Evolutionary conservation across 208 protist genomes (phyloP).

Genomic region (Trypanosoma boissoni): DNA sequence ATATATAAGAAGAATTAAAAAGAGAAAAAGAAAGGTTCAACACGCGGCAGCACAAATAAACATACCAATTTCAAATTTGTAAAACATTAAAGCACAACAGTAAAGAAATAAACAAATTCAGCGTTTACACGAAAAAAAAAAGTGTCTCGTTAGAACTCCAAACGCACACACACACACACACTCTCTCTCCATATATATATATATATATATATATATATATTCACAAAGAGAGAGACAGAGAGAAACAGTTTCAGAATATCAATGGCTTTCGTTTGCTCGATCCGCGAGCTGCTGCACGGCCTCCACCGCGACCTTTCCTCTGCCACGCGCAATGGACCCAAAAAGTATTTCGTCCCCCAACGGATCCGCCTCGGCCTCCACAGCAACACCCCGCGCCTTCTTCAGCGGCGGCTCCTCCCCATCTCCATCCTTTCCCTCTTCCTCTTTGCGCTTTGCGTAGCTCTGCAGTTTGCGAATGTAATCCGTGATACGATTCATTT

Average conservation of each 20-base stretch:
- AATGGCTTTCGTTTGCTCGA: too few relatives aligned
- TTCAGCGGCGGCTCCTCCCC: not conserved
- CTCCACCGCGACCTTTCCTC: conserved; percentile 6
- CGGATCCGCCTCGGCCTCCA: conserved; percentile 9
- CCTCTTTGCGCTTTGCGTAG: too few relatives aligned
- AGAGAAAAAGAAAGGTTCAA: too few relatives aligned
- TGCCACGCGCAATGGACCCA: conserved; percentile 4
- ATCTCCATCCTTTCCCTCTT: not conserved
- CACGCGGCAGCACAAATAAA: too few relatives aligned
- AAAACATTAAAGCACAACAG: too few relatives aligned
- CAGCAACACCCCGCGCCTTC: not conserved
- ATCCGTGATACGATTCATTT: conserved; percentile 84
- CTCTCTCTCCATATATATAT: not conserved
- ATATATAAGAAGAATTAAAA: too few relatives aligned
- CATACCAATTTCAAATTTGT: too few relatives aligned
- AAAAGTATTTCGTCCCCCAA: conserved; percentile 29
- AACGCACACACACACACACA: too few relatives aligned
- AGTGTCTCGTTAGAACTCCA: too few relatives aligned
- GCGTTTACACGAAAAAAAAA: too few relatives aligned
- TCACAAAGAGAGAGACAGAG: conserved; percentile 23
- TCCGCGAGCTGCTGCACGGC: conserved; percentile 19
- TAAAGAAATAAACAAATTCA: too few relatives aligned
- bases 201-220: conserved; percentile 2
- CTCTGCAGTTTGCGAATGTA: conserved; percentile 86
- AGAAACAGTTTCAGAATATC: too few relatives aligned